Evolutionary conservation across 2,329 filamentous ascomycete species (phyloP), one percentile per base, ranked within the genome.

Genomic region (Gliomastix tumulicola): DNA sequence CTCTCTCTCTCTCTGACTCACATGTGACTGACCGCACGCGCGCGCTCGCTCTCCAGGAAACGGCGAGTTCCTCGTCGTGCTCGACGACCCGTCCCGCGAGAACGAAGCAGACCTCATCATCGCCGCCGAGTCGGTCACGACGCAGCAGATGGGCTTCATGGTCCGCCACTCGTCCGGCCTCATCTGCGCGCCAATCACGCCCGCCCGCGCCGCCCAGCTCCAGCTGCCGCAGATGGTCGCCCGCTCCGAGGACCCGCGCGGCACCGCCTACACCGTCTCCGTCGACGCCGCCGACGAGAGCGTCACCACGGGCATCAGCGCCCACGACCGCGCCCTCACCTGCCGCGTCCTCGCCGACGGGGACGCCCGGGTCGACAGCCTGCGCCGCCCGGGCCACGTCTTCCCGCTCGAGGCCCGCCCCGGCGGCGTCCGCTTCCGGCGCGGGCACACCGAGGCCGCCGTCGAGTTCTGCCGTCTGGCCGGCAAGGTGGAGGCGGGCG

Each of bases 31-130:
- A 36, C n/a, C n/a, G n/a, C n/a, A n/a, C n/a, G n/a, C n/a, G n/a
- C n/a, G n/a, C n/a, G n/a, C n/a, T n/a, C n/a, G 21, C 13, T 7
- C n/a, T 36, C 7, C 46, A 86, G 82, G 71, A 53, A 76, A 80
- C 62, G 88, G 88, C 61, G 82, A 97, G 57, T 97, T 97, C 73
- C 83, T 98, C 57, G 80, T 98, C 43, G 90, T 96, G 25, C 86
- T 98, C 54, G 92, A 98, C 69, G 85, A 87, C 49, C 80, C 88
- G 45, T 78, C 82, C 44, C 89, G 92, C 61, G 92, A 98, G 63
- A 98, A 98, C 62, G 92, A 98, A 74, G 92, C 89, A 61, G 92
- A 98, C 66, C 78, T 98, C 34, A 96, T 97, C 62, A 94, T 97
- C 55, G 87, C 92, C 47, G 90, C 88, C 44, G 70, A 88, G 48